Base-by-base conservation (phyloP, 1,139 yeast genomes). In the Candida tetrigidarum region DNA sequence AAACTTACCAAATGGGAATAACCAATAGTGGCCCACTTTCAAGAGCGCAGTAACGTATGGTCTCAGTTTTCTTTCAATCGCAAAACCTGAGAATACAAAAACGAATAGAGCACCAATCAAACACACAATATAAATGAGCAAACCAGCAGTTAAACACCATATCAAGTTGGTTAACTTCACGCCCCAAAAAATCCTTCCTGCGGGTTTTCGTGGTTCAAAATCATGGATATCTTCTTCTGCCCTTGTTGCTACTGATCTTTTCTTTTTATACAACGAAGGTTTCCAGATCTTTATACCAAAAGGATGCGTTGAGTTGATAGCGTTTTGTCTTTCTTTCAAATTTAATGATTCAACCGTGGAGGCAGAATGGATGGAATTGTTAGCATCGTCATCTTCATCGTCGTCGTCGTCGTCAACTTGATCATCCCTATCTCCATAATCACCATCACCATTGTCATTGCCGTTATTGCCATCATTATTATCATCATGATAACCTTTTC, bases 201-300 rank as follows among this genome's bases (percentile, higher is more conserved):
- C 66, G 3, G 77, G 71, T 46, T 71, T 67, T 5, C 85, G 82
- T 5, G 88, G 80, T 45, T 64, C 71, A 39, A 71, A 75, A 50
- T 89, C 92, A 63, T 92, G 98, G 53, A 93, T 89, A 71, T 93
- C 99, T 51, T 88, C 90, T 48, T 90, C 96, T 0, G 98, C 98
- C 46, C 91, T 84, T 28, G 84, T 76, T 53, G 96, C 96, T 29
- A 93, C 98, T 1, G 97, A 89, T 57, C 99, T 82, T 50, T 81
- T 80, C 64, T 93, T 93, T 62, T 95, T 93, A 66, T 93, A 93
- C 48, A 93, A 75, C 2, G 99, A 97, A 1, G 99, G 99, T 60
- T 93, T 93, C 99, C 99, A 93, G 56, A 93, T 89, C 63, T 96
- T 86, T 43, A 93, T 91, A 76, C 99, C 99, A 61, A 93, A 93